Conservation (phyloP, 805 yeast genomes). For the Tetrapisispora namnaoensis region DNA sequence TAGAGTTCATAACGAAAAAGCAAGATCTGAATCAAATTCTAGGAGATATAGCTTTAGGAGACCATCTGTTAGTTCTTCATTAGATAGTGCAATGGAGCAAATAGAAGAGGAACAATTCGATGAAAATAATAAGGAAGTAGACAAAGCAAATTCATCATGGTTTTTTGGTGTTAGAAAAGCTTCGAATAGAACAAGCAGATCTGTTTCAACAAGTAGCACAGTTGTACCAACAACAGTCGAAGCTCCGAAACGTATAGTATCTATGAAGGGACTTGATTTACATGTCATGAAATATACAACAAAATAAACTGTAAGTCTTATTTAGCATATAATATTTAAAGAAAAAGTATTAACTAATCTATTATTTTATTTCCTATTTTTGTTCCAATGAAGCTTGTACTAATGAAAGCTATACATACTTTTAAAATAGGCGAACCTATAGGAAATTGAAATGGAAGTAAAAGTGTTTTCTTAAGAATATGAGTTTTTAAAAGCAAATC, state of each 20-base stretch:
- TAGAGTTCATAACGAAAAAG: constrained; percentile 4
- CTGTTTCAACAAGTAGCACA: constrained; percentile 11
- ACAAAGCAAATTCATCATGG: constrained; percentile 3
- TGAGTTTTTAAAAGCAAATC: background rate
- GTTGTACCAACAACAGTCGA: constrained; percentile 11
- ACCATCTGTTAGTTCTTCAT: constrained; percentile 7
- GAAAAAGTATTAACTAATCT: background rate
- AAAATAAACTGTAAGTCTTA: background rate
- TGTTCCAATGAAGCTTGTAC: constrained; percentile 8
- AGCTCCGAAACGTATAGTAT: constrained; percentile 4
- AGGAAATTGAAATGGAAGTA: background rate
- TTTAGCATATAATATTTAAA: background rate
- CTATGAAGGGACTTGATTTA: constrained; percentile 18
- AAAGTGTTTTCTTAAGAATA: background rate
- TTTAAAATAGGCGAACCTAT: background rate
- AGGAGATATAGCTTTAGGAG: constrained; percentile 1
- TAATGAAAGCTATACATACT: constrained; percentile 6
- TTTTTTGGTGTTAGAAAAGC: background rate
- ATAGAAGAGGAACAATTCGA: constrained; percentile 5
- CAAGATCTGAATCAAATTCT: background rate
- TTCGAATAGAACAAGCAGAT: constrained; percentile 4
- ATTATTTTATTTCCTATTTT: background rate
- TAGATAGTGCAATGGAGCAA: constrained; percentile 8
- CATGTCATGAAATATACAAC: constrained; percentile 5
- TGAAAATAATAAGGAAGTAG: background rate